phyloP scores from a whole-genome alignment of 2,329 filamentous ascomycete species.

The Celoporthe dispersa region DNA sequence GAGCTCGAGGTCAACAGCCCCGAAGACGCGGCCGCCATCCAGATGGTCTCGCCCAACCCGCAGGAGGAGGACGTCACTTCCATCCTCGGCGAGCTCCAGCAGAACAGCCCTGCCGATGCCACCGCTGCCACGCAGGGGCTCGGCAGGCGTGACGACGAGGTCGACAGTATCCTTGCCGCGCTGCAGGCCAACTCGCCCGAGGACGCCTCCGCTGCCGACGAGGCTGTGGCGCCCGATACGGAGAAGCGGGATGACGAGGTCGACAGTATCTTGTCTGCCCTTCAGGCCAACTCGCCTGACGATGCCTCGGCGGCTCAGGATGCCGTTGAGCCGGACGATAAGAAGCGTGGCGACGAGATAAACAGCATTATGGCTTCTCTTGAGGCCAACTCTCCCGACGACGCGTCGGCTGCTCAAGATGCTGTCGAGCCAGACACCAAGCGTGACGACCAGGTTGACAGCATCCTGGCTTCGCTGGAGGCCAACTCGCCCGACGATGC shows the following conservation, averaged over 20 bases:
- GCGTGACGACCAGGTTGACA: slow-evolving; percentile 18
- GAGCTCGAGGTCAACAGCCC: slow-evolving; percentile 18
- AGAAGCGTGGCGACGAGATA: slow-evolving; percentile 15
- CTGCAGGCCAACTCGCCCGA: slow-evolving; percentile 12
- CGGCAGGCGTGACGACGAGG: slow-evolving; percentile 14
- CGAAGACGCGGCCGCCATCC: slow-evolving; percentile 17
- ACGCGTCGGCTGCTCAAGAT: neutral
- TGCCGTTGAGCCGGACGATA: slow-evolving; percentile 14
- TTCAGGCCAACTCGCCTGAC: slow-evolving; percentile 8
- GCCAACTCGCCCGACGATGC: slow-evolving; percentile 18
- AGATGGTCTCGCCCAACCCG: slow-evolving; percentile 17
- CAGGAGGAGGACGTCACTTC: slow-evolving; percentile 17
- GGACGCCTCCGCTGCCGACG: slow-evolving; percentile 3
- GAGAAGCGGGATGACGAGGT: slow-evolving; percentile 21
- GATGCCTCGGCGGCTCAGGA: slow-evolving; percentile 16
- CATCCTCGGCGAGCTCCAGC: slow-evolving; percentile 1
- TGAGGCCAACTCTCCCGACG: slow-evolving; percentile 1
- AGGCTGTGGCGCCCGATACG: slow-evolving; percentile 12
- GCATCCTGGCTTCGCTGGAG: slow-evolving; percentile 15
- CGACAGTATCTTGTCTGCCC: slow-evolving; percentile 17
- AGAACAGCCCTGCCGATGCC: slow-evolving; percentile 24
- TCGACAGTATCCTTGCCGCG: slow-evolving; percentile 11
- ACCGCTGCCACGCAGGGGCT: slow-evolving; percentile 10
- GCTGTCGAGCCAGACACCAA: slow-evolving; percentile 12
- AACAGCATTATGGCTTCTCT: slow-evolving; percentile 12